phyloP scores from a whole-genome alignment of 352 stramenopile species.

The Globisporangium yorkense region DNA sequence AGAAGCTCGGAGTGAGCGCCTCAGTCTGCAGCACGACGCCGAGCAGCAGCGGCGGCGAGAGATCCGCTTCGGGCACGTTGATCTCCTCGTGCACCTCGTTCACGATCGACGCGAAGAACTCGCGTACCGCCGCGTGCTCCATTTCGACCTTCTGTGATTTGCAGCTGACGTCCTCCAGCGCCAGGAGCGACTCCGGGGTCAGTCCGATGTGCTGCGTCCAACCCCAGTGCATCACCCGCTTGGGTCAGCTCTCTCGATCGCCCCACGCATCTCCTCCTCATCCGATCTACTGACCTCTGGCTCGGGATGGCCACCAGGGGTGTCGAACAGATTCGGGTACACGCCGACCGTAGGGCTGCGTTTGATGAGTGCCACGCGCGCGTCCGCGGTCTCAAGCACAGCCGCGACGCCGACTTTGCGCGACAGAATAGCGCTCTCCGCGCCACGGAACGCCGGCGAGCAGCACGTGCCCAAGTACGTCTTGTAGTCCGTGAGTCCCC shows the following conservation, averaged over 20 bases:
- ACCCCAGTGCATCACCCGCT: too few relatives aligned
- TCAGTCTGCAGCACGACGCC: constrained; percentile 64
- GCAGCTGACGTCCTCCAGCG: constrained; percentile 12
- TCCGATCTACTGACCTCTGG: constrained; percentile 25
- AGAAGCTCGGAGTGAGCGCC: constrained; percentile 74
- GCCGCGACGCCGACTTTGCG: constrained; percentile 77
- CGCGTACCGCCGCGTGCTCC: constrained; percentile 24
- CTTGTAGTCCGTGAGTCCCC: constrained; percentile 66
- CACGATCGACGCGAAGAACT: constrained; percentile 70
- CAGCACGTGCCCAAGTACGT: constrained; percentile 74
- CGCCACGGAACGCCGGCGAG: constrained; percentile 16
- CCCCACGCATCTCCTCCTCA: not conserved
- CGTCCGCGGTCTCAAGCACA: constrained; percentile 57
- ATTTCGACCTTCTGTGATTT: constrained; percentile 7
- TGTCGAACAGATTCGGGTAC: constrained; percentile 73
- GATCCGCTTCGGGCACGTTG: constrained; percentile 37
- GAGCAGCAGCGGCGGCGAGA: constrained; percentile 48
- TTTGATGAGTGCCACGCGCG: constrained; percentile 57
- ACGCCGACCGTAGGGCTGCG: constrained; percentile 57
- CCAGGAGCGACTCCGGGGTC: constrained; percentile 21
- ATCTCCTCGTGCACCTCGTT: constrained; percentile 78
- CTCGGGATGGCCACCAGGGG: constrained; percentile 74
- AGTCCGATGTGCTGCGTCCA: constrained; percentile 23
- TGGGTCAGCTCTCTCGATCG: not conserved
- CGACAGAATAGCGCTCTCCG: constrained; percentile 29